Evolutionary conservation across 768 basidiomycete species (phyloP).

Genomic region (Grammothele lineata): DNA sequence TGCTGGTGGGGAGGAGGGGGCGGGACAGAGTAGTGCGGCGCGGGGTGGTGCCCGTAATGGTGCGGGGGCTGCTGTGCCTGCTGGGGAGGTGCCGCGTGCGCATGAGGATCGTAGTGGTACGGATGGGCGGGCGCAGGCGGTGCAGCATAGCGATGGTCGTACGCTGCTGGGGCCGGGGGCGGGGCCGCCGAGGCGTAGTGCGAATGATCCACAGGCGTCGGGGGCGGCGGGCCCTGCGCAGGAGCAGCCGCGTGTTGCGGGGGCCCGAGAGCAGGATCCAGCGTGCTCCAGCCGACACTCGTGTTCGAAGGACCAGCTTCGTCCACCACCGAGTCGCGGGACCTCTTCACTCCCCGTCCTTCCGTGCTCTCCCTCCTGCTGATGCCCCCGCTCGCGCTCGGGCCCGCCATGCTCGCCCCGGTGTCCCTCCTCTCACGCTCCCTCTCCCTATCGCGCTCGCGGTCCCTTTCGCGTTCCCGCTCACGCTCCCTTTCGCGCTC

Average conservation of each 20-base stretch:
- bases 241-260: constrained; percentile 11
- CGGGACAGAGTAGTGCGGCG: constrained; percentile 19
- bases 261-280: constrained; percentile 30
- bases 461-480: constrained; percentile 13
- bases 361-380: constrained; percentile 15
- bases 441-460: constrained; percentile 9
- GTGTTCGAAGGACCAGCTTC: constrained; percentile 14
- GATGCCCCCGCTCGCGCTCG: constrained; percentile 4
- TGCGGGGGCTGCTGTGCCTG: too few species aligned
- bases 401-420: constrained; percentile 4
- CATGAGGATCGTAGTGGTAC: constrained; percentile 22
- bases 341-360: constrained; percentile 22
- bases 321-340: constrained; percentile 26
- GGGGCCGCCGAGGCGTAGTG: constrained; percentile 14
- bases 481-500: constrained; percentile 9
- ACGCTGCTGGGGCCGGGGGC: constrained; percentile 12
- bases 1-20: constrained; percentile 8
- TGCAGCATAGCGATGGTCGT: constrained; percentile 20
- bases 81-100: constrained; percentile 18
- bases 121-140: constrained; percentile 10
- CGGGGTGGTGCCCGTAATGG: constrained; percentile 8
- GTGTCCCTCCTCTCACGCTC: constrained; percentile 19
- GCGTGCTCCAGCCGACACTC: constrained; percentile 13
- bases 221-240: constrained; percentile 5
- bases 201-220: constrained; percentile 6